Conservation (phyloP, 2,329 filamentous ascomycete species). For the Metarhizium humberi region DNA sequence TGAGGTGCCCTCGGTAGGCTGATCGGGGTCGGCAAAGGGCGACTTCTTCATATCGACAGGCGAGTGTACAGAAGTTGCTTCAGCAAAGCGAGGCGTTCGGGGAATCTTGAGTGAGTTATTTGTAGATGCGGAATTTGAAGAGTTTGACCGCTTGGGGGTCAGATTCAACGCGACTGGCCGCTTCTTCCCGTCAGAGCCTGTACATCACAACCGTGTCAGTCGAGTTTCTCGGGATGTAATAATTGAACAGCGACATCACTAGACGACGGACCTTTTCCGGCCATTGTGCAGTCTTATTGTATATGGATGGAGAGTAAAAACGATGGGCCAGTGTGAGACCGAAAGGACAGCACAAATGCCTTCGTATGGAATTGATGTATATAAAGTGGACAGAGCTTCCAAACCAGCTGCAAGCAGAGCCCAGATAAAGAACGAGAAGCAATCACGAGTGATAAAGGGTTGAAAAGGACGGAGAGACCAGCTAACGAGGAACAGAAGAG, state of each 20-base stretch:
- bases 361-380: neutral
- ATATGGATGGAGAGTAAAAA: slow-evolving; percentile 6
- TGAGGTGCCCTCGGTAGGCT: slow-evolving; percentile 46
- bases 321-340: slow-evolving; percentile 3
- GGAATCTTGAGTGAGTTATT: slow-evolving; percentile 54
- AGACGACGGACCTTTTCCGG: slow-evolving; percentile 28
- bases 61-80: slow-evolving; percentile 71
- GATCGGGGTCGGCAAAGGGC: slow-evolving; percentile 52
- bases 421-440: slow-evolving; percentile 22
- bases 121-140: slow-evolving; percentile 42
- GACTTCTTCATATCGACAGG: slow-evolving; percentile 52
- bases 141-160: slow-evolving; percentile 37
- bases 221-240: neutral
- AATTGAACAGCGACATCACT: neutral
- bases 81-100: slow-evolving; percentile 69
- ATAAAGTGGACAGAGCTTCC: slow-evolving; percentile 7
- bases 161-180: slow-evolving; percentile 48
- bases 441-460: slow-evolving; percentile 22
- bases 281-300: slow-evolving; percentile 19
- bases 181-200: slow-evolving; percentile 41
- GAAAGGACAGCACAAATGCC: slow-evolving; percentile 1
- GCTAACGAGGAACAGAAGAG: slow-evolving; percentile 40
- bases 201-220: slow-evolving; percentile 12
- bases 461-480: slow-evolving; percentile 38
- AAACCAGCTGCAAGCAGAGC: slow-evolving; percentile 11